Evolutionary conservation across 495 filamentous ascomycete genomes (phyloP).

Genomic region (Bombardia bombarda): DNA sequence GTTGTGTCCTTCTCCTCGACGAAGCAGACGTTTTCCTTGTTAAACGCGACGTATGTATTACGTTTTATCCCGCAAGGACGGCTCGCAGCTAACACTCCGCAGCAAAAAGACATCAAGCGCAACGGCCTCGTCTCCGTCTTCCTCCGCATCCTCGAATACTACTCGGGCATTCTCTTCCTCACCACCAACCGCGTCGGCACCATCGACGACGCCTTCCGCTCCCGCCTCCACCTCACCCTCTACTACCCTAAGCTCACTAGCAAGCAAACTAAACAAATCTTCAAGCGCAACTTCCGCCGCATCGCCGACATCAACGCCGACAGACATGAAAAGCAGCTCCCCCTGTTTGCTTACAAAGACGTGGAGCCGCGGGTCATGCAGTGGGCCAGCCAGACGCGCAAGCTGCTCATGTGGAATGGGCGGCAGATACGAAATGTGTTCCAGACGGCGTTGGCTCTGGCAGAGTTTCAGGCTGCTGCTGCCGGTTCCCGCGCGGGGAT

Average conservation of each 20-base stretch:
- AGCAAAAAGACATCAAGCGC: conserved; percentile 29
- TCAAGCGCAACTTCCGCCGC: conserved; percentile 24
- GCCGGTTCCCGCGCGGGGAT: conserved; percentile 3
- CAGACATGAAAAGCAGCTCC: conserved; percentile 4
- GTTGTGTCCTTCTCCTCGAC: conserved; percentile 39
- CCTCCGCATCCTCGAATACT: conserved; percentile 51
- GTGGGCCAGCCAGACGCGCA: conserved; percentile 10
- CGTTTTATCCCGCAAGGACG: neutral
- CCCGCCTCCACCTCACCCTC: conserved; percentile 43
- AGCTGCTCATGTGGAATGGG: conserved; percentile 32
- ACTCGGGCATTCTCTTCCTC: conserved; percentile 48
- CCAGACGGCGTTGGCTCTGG: conserved; percentile 33
- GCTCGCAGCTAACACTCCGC: too few relatives aligned
- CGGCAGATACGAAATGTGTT: conserved; percentile 40
- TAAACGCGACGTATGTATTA: conserved; percentile 22
- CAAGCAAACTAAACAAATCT: conserved; percentile 24
- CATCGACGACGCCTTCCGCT: conserved; percentile 49
- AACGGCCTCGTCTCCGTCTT: conserved; percentile 50
- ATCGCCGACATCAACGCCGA: conserved; percentile 14
- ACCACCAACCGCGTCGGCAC: conserved; percentile 47
- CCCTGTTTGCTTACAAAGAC: conserved; percentile 6
- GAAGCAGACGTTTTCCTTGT: conserved; percentile 44
- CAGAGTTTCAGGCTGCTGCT: conserved; percentile 20
- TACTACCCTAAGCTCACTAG: conserved; percentile 33
- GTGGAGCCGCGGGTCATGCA: conserved; percentile 11